These are phyloP conservation scores for Tolypocladium ovalisporum DNA, from an alignment of 2,329 filamentous ascomycete genomes.

Conservation along the genomic window DNA sequence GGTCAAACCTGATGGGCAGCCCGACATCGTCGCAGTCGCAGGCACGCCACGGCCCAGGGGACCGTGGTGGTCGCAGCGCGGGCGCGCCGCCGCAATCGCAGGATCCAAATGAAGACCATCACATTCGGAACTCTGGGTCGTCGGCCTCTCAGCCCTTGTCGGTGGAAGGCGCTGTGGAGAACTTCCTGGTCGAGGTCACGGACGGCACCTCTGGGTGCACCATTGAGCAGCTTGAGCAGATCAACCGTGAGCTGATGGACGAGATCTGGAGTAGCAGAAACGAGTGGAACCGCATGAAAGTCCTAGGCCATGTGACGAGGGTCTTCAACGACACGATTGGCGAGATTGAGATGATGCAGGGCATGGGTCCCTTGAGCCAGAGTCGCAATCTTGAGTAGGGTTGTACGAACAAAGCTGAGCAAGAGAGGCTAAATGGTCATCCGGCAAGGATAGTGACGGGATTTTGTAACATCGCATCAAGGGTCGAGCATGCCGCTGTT, in stretches of 20 bases:
- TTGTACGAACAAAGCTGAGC: slow-evolving; percentile 5
- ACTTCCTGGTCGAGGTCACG: slow-evolving; percentile 53
- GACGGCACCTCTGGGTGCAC: slow-evolving; percentile 63
- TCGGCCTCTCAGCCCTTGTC: slow-evolving; percentile 34
- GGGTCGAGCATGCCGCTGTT: slow-evolving; percentile 1
- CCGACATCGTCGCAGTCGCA: slow-evolving; percentile 27
- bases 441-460: background rate
- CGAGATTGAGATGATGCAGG: slow-evolving; percentile 52
- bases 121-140: slow-evolving; percentile 18
- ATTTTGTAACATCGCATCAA: slow-evolving; percentile 1
- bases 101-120: slow-evolving; percentile 12
- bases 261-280: slow-evolving; percentile 69
- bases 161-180: slow-evolving; percentile 37
- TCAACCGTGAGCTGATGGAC: slow-evolving; percentile 85
- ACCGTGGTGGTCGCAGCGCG: slow-evolving; percentile 18
- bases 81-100: slow-evolving; percentile 26
- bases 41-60: slow-evolving; percentile 4
- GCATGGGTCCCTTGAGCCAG: slow-evolving; percentile 32
- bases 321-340: slow-evolving; percentile 67
- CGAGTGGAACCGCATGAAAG: slow-evolving; percentile 74
- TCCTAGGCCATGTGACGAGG: slow-evolving; percentile 49
- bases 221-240: slow-evolving; percentile 91
- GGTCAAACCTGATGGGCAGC: slow-evolving; percentile 18
- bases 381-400: slow-evolving; percentile 2
- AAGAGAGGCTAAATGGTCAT: background rate